Percentiles rank a stretch among this genome's conserved stretches.
Conservation (phyloP, 164 flowering plant genomes). For the Kalanchoe fedtschenkoi region DNA sequence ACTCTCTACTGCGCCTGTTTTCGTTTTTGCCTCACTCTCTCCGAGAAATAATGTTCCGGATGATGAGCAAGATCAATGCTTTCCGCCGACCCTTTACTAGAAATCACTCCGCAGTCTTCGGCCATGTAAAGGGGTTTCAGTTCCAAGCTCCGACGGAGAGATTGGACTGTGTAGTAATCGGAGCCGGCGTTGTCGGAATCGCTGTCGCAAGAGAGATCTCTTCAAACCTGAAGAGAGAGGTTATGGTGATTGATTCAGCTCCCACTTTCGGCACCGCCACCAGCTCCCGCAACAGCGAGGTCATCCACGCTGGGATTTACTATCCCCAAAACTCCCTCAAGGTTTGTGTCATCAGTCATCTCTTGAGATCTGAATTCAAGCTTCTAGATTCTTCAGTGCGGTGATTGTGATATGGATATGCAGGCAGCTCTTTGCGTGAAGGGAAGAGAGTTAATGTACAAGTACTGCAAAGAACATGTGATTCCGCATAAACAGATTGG, state of each 20-base stretch:
- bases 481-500: slow-evolving; percentile 73
- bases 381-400: neutral
- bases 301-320: slow-evolving; percentile 86
- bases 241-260: slow-evolving; percentile 67
- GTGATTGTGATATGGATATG: neutral
- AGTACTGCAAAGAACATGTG: slow-evolving; percentile 48
- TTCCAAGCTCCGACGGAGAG: slow-evolving; percentile 32
- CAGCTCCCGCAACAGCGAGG: slow-evolving; percentile 85
- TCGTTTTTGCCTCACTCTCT: neutral
- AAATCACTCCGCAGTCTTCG: neutral
- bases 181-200: slow-evolving; percentile 85
- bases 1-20: too few species aligned
- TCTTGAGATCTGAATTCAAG: neutral
- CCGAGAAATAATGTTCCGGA: neutral
- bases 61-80: neutral
- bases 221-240: slow-evolving; percentile 48
- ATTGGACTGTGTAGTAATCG: slow-evolving; percentile 81
- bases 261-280: slow-evolving; percentile 74
- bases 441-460: slow-evolving; percentile 68
- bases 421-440: slow-evolving; percentile 61
- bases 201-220: slow-evolving; percentile 67
- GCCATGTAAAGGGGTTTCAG: neutral
- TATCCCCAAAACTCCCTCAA: slow-evolving; percentile 64
- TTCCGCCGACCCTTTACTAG: neutral
- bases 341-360: slow-evolving; percentile 19